These are phyloP conservation scores for Coemansia sp. DNA, from an alignment of 192 early-diverging fungal species.

Conservation along the genomic window DNA sequence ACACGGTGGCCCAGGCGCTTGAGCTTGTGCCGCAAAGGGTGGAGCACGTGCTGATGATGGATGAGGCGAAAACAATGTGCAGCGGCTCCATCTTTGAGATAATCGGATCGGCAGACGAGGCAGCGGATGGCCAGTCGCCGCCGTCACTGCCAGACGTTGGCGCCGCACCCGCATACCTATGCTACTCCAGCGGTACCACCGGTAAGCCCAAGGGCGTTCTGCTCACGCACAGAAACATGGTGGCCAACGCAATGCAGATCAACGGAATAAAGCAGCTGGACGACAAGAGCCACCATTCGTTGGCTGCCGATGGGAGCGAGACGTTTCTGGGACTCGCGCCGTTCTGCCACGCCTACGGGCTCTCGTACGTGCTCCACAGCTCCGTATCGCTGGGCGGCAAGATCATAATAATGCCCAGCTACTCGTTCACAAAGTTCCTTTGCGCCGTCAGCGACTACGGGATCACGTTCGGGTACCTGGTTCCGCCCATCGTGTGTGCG, in stretches of 20 bases:
- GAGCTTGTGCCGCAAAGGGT: conserved; percentile 20
- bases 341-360: conserved; percentile 73
- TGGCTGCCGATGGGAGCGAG: conserved; percentile 21
- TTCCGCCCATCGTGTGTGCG: conserved; percentile 68
- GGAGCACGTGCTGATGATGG: conserved; percentile 42
- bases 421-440: conserved; percentile 66
- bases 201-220: conserved; percentile 68
- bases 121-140: neutral
- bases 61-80: conserved; percentile 12
- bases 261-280: conserved; percentile 42
- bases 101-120: conserved; percentile 4
- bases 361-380: conserved; percentile 58
- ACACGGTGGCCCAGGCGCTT: conserved; percentile 26
- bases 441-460: conserved; percentile 64
- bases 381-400: conserved; percentile 41
- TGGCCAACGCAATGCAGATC: conserved; percentile 62
- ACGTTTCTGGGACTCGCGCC: conserved; percentile 59
- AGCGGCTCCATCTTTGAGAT: conserved; percentile 20
- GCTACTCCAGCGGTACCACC: conserved; percentile 74
- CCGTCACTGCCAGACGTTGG: conserved; percentile 8
- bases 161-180: conserved; percentile 60
- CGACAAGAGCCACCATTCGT: conserved; percentile 2
- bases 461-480: conserved; percentile 65
- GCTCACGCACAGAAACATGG: conserved; percentile 70
- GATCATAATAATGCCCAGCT: conserved; percentile 74